Evolutionary conservation across 306 rosid genomes (phyloP).

Genomic region (Herpetospermum pedunculosum): DNA sequence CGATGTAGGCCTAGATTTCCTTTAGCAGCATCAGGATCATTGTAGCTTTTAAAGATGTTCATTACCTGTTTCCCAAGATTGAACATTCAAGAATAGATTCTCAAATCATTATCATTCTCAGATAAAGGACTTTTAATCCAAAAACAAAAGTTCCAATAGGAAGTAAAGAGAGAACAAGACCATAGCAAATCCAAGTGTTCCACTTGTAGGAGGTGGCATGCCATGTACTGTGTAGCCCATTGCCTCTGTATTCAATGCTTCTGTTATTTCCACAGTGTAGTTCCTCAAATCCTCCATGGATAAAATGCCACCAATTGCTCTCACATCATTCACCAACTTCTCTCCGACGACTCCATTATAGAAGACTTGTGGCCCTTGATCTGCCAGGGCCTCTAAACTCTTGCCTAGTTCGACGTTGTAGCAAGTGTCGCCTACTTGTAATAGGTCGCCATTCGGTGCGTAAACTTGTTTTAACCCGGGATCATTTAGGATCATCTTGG

Average conservation of each 20-base stretch:
- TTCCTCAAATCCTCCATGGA: slow-evolving; percentile 71
- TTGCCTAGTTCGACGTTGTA: slow-evolving; percentile 55
- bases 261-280: slow-evolving; percentile 52
- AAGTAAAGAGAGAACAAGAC: slow-evolving; percentile 22
- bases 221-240: slow-evolving; percentile 66
- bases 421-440: slow-evolving; percentile 53
- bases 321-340: slow-evolving; percentile 64
- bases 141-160: neutral
- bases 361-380: slow-evolving; percentile 65
- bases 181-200: slow-evolving; percentile 68
- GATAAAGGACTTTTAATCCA: neutral
- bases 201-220: slow-evolving; percentile 97
- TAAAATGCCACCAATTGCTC: slow-evolving; percentile 73
- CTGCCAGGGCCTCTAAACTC: slow-evolving; percentile 54
- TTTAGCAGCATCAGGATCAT: slow-evolving; percentile 41
- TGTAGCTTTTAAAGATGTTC: slow-evolving; percentile 60
- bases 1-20: slow-evolving; percentile 78
- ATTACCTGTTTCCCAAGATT: slow-evolving; percentile 36
- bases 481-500: slow-evolving; percentile 36
- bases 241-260: slow-evolving; percentile 41
- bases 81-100: neutral
- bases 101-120: neutral
- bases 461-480: slow-evolving; percentile 53
- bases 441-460: slow-evolving; percentile 55
- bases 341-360: slow-evolving; percentile 70